These are phyloP conservation scores for Spatholobus suberectus DNA, from an alignment of 306 rosid genomes.

Conservation along the genomic window DNA sequence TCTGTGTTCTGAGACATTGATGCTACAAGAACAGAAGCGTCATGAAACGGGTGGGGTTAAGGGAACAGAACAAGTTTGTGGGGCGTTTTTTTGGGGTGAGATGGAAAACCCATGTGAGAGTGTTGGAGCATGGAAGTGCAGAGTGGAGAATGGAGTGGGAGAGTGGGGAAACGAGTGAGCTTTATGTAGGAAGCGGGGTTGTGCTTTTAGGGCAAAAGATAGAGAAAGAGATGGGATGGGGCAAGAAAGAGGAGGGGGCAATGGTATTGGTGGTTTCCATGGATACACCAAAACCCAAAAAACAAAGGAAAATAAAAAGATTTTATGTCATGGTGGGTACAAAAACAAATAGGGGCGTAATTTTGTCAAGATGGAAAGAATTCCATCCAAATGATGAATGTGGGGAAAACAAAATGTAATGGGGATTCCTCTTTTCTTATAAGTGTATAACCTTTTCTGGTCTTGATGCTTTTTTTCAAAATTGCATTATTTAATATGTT, in stretches of 20 bases:
- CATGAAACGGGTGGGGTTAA: conserved; percentile 51
- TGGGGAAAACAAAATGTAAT: background rate
- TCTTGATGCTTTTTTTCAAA: background rate
- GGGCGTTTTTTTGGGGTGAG: conserved; percentile 7
- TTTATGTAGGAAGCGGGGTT: conserved; percentile 60
- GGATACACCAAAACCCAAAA: conserved; percentile 36
- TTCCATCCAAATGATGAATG: background rate
- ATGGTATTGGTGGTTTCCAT: conserved; percentile 20
- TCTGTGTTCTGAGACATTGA: conserved; percentile 67
- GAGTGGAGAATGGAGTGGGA: conserved; percentile 27
- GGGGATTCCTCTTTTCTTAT: background rate
- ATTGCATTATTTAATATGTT: background rate
- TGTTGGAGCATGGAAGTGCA: conserved; percentile 28
- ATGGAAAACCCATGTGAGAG: conserved; percentile 41
- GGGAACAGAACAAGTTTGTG: conserved; percentile 48
- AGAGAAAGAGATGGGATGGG: conserved; percentile 30
- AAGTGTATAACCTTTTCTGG: too few relatives aligned
- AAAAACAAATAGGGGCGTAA: background rate
- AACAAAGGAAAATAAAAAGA: background rate
- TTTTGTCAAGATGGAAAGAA: conserved; percentile 30
- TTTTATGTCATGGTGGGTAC: background rate
- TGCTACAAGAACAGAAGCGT: conserved; percentile 42
- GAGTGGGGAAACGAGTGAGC: conserved; percentile 48
- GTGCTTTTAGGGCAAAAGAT: conserved; percentile 64
- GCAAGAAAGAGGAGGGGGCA: conserved; percentile 29